Base-by-base conservation (phyloP, 1,284 basidiomycete species). In the Earliella scabrosa region DNA sequence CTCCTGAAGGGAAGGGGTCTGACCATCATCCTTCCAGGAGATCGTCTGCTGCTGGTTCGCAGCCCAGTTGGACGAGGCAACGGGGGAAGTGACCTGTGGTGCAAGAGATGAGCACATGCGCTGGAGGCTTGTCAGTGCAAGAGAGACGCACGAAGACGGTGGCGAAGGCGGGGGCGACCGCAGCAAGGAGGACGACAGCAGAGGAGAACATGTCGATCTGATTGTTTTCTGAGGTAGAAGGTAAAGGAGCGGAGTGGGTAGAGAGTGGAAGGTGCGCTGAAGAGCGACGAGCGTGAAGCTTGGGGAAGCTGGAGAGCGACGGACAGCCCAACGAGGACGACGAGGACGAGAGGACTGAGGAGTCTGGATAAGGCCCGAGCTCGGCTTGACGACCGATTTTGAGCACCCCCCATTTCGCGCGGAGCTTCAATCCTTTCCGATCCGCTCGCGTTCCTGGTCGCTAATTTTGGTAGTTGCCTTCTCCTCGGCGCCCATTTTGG, bases 1-100 rank as follows among this genome's bases (percentile, higher is more conserved):
- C 1, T 77, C 64, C 20, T 71, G 63, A 35, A 93, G 80, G 24
- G 75, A 65, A 6, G 92, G 88, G 0, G 77, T 31, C 0, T 59
- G 58, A 52, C 82, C 81, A 61, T 85, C 78, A 58, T 94, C 91
- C 59, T 82, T 71, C 93, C 93, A 95, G 45, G 66, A 72, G 59
- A 95, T 72, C 26, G 76, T 83, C 43, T 82, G 76, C 2, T 69
- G 62, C 66, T 86, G 75, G 29, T 90, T 91, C 56, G 79, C 89
- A n/a, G 75, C 68, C 67, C 81, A 86, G 10, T 66, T 73, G 13
- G 84, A 81, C 0, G 76, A 55, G 8, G 77, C 75, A 24, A 84
- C 77, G 8, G 91, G 90, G 5, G 69, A 60, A 11, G 87, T 92
- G 34, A 85, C 70, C 88, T 92, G 24, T 36, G 36, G 14, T 9